Evolutionary conservation across 2,329 filamentous ascomycete species (phyloP).

Genomic region (Sporothrix brunneoviolacea): DNA sequence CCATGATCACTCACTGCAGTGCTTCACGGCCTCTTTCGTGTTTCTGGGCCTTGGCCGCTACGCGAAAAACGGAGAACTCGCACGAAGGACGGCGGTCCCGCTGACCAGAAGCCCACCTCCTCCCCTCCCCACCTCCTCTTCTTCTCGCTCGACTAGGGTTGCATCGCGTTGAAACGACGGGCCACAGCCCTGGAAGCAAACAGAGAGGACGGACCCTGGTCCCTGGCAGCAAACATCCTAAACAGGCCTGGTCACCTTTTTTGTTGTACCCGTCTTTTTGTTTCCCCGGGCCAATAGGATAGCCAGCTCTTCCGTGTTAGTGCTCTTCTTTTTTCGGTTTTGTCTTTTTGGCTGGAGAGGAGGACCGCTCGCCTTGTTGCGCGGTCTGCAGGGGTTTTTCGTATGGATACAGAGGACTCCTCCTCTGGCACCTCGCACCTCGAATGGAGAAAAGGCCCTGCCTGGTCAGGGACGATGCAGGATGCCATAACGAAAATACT

Average conservation of each 20-base stretch:
- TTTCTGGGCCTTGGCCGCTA: neutral
- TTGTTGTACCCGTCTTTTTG: neutral
- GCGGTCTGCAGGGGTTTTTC: too few relatives aligned
- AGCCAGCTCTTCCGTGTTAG: neutral
- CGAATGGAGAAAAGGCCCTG: too few relatives aligned
- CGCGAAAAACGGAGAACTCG: too few relatives aligned
- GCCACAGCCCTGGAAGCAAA: neutral
- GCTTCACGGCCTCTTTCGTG: neutral
- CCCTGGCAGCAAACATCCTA: neutral
- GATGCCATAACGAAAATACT: too few relatives aligned
- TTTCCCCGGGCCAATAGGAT: conserved; percentile 10
- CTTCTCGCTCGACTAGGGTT: conserved; percentile 2
- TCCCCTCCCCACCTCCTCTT: neutral
- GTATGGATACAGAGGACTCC: too few relatives aligned
- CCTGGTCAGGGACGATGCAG: too few relatives aligned
- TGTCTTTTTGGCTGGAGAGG: neutral
- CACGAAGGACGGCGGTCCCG: too few relatives aligned
- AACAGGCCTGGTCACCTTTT: neutral
- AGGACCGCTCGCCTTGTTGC: conserved; percentile 5
- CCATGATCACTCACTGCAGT: neutral
- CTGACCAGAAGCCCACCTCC: too few relatives aligned
- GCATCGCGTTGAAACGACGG: conserved; percentile 1
- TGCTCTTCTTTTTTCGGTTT: neutral
- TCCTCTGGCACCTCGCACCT: too few relatives aligned
- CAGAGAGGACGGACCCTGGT: neutral